Evolutionary conservation across 2,329 filamentous ascomycete genomes (phyloP), one percentile per base, ranked within the genome.

Genomic region (Aspergillus tanneri): DNA sequence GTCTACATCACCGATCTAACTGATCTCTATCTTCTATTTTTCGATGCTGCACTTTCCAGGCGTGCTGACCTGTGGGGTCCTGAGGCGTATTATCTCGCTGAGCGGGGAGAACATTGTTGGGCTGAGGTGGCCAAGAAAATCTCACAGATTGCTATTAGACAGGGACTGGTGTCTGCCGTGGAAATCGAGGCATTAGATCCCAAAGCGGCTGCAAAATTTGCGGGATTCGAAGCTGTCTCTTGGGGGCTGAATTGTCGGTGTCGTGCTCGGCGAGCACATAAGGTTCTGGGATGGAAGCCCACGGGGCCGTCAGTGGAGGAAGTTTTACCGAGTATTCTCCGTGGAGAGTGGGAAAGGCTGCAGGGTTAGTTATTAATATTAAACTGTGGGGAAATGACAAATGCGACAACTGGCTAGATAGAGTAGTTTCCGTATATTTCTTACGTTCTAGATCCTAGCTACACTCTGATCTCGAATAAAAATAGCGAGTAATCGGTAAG

Each of bases 191-290:
- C 45, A 5, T 12, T 41, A n/a, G 18, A 47, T 9, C 19, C 32
- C n/a, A 25, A 43, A 6, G 28, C 25, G 5, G 52, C 51, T 6
- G 22, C n/a, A 12, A 10, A 18, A 4, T 40, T 11, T 24, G 52
- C 52, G 2, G 48, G 48, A 5, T 54, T 43, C 19, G 52, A 54
- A 22, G 43, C 52, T 28, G 35, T 38, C 8, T 52, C 43, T 28
- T 54, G 49, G 52, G 46, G 52, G 8, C 5, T 54, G n/a, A 54
- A 54, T 42, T n/a, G 28, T 11, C 45, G 52, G 22, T 46, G 45
- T 18, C 22, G 23, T 8, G 52, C 49, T 10, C 22, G 19, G 7
- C 38, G 49, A 9, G 46, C 45, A 6, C 34, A 36, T 14, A 40
- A 44, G 28, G 12, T 44, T 2, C 27, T 54, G 11, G 35, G 35